phyloP scores from a whole-genome alignment of 495 filamentous ascomycete genomes.

The Pseudevernia furfuracea region DNA sequence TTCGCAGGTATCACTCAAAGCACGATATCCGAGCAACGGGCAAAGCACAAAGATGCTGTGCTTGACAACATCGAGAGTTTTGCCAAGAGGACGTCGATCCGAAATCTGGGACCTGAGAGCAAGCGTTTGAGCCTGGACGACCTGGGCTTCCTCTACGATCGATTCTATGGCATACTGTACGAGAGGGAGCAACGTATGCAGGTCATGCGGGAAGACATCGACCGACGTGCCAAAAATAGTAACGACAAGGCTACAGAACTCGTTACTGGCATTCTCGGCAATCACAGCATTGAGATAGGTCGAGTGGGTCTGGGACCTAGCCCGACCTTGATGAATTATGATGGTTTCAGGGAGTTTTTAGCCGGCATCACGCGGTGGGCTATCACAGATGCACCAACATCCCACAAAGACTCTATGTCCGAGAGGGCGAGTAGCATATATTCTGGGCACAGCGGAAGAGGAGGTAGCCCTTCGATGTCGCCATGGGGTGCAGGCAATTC shows the following conservation, averaged over 20 bases:
- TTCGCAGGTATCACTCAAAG: slow-evolving; percentile 91
- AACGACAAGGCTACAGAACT: slow-evolving; percentile 46
- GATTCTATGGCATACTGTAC: slow-evolving; percentile 84
- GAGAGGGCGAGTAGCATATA: slow-evolving; percentile 49
- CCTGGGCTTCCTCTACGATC: slow-evolving; percentile 80
- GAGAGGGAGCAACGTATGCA: slow-evolving; percentile 78
- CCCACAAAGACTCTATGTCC: slow-evolving; percentile 46
- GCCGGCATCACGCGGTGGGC: slow-evolving; percentile 87
- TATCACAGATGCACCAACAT: slow-evolving; percentile 64
- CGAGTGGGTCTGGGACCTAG: slow-evolving; percentile 86
- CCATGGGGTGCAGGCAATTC: slow-evolving; percentile 66
- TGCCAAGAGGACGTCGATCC: slow-evolving; percentile 89
- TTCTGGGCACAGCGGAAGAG: slow-evolving; percentile 45
- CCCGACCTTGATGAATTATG: slow-evolving; percentile 87
- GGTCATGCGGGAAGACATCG: slow-evolving; percentile 67
- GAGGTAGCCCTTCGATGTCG: slow-evolving; percentile 46
- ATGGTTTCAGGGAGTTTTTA: slow-evolving; percentile 88
- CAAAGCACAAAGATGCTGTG: slow-evolving; percentile 87
- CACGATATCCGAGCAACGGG: slow-evolving; percentile 79
- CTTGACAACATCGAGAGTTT: slow-evolving; percentile 93
- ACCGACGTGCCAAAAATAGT: slow-evolving; percentile 52
- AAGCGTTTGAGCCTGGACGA: slow-evolving; percentile 81
- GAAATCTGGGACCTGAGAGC: slow-evolving; percentile 91
- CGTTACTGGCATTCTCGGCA: slow-evolving; percentile 40
- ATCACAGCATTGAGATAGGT: slow-evolving; percentile 55